These are phyloP conservation scores for Fusarium tricinctum DNA, from an alignment of 2,329 filamentous ascomycete species.

Conservation along the genomic window DNA sequence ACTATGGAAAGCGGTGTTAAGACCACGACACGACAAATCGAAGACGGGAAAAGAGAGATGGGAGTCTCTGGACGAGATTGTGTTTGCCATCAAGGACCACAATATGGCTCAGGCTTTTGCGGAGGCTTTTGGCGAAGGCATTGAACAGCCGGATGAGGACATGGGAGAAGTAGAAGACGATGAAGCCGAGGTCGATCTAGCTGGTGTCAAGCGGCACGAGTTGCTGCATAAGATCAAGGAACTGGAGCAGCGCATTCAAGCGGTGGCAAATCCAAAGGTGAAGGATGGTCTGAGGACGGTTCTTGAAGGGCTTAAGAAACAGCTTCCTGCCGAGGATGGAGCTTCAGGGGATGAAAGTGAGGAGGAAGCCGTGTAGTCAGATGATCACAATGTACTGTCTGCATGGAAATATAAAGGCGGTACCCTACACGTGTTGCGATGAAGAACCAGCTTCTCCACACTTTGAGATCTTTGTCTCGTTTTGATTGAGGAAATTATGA, in stretches of 20 bases:
- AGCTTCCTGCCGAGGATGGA: constrained; percentile 7
- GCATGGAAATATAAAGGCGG: too few relatives aligned
- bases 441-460: too few relatives aligned
- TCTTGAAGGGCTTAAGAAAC: constrained; percentile 27
- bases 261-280: constrained; percentile 21
- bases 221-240: constrained; percentile 36
- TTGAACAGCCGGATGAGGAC: constrained; percentile 7
- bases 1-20: constrained; percentile 61
- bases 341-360: not conserved
- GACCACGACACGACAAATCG: constrained; percentile 40
- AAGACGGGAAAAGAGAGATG: constrained; percentile 38
- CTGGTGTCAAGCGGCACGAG: constrained; percentile 21
- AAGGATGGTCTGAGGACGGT: constrained; percentile 25
- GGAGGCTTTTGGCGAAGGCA: constrained; percentile 59
- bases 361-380: not conserved
- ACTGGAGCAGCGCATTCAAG: constrained; percentile 34
- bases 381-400: not conserved
- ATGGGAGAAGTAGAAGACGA: not conserved
- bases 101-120: constrained; percentile 67
- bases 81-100: constrained; percentile 70
- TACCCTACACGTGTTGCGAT: too few relatives aligned
- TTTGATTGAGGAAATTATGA: too few relatives aligned
- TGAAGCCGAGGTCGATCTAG: not conserved
- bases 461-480: too few relatives aligned
- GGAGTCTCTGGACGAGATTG: constrained; percentile 57